phyloP scores from a whole-genome alignment of 2,329 filamentous ascomycete genomes.

The Ampelomyces quisqualis region DNA sequence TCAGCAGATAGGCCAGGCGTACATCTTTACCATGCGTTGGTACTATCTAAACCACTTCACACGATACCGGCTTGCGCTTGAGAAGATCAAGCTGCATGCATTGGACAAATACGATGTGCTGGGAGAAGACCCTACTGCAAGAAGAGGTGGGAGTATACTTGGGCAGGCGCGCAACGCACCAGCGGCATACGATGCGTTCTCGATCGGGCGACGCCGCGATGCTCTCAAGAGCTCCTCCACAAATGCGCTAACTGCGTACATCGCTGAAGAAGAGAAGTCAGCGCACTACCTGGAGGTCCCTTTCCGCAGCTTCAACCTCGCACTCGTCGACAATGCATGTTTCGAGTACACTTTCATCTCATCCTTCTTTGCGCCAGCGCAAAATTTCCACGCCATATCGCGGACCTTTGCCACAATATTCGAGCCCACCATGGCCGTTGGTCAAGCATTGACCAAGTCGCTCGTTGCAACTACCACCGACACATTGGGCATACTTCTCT shows the following conservation, averaged over 20 bases:
- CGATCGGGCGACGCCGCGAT: slow-evolving; percentile 81
- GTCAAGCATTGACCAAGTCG: slow-evolving; percentile 71
- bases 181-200: slow-evolving; percentile 80
- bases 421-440: slow-evolving; percentile 83
- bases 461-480: slow-evolving; percentile 78
- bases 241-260: slow-evolving; percentile 77
- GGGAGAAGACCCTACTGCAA: slow-evolving; percentile 71
- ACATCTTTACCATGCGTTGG: slow-evolving; percentile 98
- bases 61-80: slow-evolving; percentile 79
- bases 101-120: slow-evolving; percentile 83
- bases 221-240: slow-evolving; percentile 72
- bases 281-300: slow-evolving; percentile 86
- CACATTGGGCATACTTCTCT: slow-evolving; percentile 82
- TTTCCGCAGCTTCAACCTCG: slow-evolving; percentile 93
- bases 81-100: slow-evolving; percentile 78
- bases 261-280: slow-evolving; percentile 85
- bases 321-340: slow-evolving; percentile 88
- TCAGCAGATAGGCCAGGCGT: slow-evolving; percentile 87
- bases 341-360: slow-evolving; percentile 94
- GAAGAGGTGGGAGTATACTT: slow-evolving; percentile 54
- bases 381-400: slow-evolving; percentile 74
- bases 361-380: slow-evolving; percentile 78
- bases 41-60: slow-evolving; percentile 92
- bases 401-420: slow-evolving; percentile 87
- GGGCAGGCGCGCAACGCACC: slow-evolving; percentile 46